Conservation (phyloP, 2,329 filamentous ascomycete genomes). For the Cercospora sp. region DNA sequence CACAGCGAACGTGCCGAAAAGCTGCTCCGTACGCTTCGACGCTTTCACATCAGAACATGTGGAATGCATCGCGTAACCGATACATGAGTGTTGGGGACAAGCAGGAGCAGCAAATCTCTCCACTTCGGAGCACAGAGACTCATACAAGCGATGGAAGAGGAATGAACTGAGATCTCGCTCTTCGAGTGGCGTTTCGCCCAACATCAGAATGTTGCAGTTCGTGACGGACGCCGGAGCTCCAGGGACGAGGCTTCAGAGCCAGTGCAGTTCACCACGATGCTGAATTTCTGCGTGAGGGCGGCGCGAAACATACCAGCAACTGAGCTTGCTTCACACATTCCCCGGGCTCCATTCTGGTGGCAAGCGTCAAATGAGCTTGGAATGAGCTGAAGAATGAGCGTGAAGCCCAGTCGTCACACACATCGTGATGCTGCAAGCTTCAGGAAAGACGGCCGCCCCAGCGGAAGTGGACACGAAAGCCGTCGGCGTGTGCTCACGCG, state of each 20-base stretch:
- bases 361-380: neutral
- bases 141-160: neutral
- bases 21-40: neutral
- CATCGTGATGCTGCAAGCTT: neutral
- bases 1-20: neutral
- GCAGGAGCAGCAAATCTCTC: neutral
- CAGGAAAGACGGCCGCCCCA: neutral
- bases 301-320: neutral
- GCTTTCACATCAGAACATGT: neutral
- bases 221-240: neutral
- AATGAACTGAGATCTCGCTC: neutral
- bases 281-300: neutral
- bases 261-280: neutral
- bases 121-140: neutral
- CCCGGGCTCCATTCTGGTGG: neutral
- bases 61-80: neutral
- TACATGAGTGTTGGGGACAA: neutral
- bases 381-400: neutral
- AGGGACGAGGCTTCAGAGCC: neutral
- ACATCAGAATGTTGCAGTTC: neutral
- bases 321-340: neutral
- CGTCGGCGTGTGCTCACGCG: neutral
- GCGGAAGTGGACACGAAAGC: neutral
- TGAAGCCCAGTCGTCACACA: neutral
- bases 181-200: neutral